Evolutionary conservation across 2,329 filamentous ascomycete genomes (phyloP).

Genomic region (Cladobotryum protrusum): DNA sequence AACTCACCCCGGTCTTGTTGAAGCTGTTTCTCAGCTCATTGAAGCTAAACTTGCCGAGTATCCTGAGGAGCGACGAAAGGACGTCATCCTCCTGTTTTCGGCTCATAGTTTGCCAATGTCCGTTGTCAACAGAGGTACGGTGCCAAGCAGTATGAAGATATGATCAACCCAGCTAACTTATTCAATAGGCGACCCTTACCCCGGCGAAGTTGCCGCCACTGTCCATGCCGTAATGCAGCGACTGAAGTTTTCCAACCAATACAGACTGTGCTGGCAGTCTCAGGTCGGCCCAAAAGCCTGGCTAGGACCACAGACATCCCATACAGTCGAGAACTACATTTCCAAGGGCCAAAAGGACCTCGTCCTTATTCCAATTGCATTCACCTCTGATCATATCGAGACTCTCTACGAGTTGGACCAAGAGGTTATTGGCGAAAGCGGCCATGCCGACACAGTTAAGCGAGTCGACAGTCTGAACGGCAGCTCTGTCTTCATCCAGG

Average conservation of each 20-base stretch:
- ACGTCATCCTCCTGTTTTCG: constrained; percentile 85
- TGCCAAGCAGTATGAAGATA: constrained; percentile 20
- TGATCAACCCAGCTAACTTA: neutral
- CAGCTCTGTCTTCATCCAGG: constrained; percentile 82
- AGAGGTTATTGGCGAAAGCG: constrained; percentile 87
- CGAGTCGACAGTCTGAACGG: constrained; percentile 89
- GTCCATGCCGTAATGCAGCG: constrained; percentile 96
- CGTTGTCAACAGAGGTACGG: constrained; percentile 80
- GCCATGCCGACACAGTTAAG: constrained; percentile 73
- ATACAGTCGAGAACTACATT: constrained; percentile 83
- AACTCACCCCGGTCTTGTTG: constrained; percentile 79
- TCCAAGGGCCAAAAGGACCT: constrained; percentile 88
- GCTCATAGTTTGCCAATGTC: constrained; percentile 96
- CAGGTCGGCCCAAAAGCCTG: constrained; percentile 94
- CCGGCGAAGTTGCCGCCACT: constrained; percentile 89
- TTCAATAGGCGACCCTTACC: constrained; percentile 75
- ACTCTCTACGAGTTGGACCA: constrained; percentile 90
- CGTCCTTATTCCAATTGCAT: constrained; percentile 88
- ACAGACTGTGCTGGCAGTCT: constrained; percentile 94
- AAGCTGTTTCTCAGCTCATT: constrained; percentile 89
- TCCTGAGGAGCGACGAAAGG: constrained; percentile 68
- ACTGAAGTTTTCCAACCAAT: constrained; percentile 80
- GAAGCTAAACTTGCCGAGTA: constrained; percentile 80
- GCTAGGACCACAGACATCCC: constrained; percentile 88
- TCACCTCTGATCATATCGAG: constrained; percentile 98